Conservation (phyloP, 108 stramenopile species). For the Craspedostauros australis region DNA sequence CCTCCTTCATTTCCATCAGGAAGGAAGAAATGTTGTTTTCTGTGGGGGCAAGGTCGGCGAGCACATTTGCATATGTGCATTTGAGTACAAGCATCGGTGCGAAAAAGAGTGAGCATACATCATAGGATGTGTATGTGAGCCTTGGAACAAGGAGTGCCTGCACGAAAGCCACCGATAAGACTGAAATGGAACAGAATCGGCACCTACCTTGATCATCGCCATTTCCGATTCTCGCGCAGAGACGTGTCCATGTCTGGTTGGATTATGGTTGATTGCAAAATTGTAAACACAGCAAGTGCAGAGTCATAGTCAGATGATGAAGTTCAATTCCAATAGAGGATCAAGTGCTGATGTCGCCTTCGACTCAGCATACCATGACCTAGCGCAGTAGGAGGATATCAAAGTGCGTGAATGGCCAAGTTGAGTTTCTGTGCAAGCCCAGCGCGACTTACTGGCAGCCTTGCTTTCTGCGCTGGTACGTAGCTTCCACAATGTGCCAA, state of each 20-base stretch:
- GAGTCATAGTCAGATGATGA: background rate
- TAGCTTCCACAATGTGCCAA: constrained; percentile 93
- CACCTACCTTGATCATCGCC: constrained; percentile 68
- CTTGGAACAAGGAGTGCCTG: background rate
- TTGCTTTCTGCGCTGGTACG: constrained; percentile 87
- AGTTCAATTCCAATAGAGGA: background rate
- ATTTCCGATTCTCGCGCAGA: constrained; percentile 85
- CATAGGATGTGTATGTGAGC: background rate
- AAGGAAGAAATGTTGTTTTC: constrained; percentile 92
- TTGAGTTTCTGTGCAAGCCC: no score
- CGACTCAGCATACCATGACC: no score
- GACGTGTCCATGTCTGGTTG: constrained; percentile 53
- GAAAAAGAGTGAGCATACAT: no score
- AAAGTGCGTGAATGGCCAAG: no score
- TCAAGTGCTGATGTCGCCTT: no score
- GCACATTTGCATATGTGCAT: background rate
- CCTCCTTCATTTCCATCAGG: constrained; percentile 93
- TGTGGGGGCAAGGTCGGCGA: background rate
- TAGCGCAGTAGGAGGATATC: no score
- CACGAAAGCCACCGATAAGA: background rate
- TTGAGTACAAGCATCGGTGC: no score
- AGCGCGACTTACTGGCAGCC: constrained; percentile 46
- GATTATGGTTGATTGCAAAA: no score
- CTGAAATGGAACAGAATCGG: no score
- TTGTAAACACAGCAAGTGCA: background rate